Conservation (phyloP, 495 filamentous ascomycete species). For the Cryomyces minteri region DNA sequence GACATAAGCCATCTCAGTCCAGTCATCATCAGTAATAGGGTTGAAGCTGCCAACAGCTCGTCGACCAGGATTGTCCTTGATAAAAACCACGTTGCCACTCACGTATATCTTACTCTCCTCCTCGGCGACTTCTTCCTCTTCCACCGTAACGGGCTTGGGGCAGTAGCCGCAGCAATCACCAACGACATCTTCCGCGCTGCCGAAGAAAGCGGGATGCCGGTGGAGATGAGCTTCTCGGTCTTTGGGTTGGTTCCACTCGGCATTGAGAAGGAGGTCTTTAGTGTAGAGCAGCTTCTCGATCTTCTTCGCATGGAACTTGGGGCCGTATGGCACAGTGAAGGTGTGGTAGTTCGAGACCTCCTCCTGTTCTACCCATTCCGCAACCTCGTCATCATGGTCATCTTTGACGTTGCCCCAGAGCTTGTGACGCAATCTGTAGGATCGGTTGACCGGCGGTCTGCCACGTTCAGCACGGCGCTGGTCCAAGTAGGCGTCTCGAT, state of each 20-base stretch:
- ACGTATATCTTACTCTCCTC: constrained; percentile 57
- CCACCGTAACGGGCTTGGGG: constrained; percentile 43
- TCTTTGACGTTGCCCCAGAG: constrained; percentile 49
- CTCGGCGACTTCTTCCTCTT: constrained; percentile 48
- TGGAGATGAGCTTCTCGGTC: constrained; percentile 56
- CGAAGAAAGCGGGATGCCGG: constrained; percentile 61
- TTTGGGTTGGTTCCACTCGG: constrained; percentile 63
- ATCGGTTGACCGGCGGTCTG: constrained; percentile 26
- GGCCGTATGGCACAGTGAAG: constrained; percentile 61
- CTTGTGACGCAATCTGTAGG: constrained; percentile 7
- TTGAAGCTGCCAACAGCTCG: constrained; percentile 59
- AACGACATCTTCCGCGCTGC: constrained; percentile 44
- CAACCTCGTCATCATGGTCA: constrained; percentile 51
- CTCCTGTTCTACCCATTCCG: constrained; percentile 59
- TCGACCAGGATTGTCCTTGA: constrained; percentile 62
- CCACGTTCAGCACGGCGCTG: constrained; percentile 52
- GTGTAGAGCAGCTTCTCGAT: constrained; percentile 67
- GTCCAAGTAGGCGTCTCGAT: constrained; percentile 46
- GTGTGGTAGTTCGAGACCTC: constrained; percentile 63
- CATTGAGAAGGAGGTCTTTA: constrained; percentile 65
- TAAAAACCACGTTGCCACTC: constrained; percentile 47
- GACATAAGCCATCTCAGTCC: constrained; percentile 62
- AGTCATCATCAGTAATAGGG: constrained; percentile 62
- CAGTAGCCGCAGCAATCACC: constrained; percentile 67
- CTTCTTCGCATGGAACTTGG: constrained; percentile 45